Base-by-base conservation (phyloP, 192 early-diverging fungal genomes). In the Spinellus fusiger region DNA sequence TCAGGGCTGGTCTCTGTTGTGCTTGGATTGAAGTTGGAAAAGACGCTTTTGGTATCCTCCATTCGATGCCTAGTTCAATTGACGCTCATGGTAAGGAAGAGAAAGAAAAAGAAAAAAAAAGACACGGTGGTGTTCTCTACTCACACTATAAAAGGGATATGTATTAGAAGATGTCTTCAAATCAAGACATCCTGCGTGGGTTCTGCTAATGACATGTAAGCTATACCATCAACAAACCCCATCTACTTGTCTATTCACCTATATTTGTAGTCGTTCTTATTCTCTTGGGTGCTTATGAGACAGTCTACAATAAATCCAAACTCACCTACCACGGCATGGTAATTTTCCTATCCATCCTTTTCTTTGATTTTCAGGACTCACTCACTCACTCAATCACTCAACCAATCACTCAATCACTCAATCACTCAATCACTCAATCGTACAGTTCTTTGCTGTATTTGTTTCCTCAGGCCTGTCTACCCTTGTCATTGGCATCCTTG, bases 301-400 rank as follows among this genome's bases (percentile, higher is more conserved):
- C 85, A 5, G 75, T 83, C 0, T 89, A 82, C 60, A 89, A 87
- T 78, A 81, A 84, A 54, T 79, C 83, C 27, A 89, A 89, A 51
- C 75, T 73, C 51, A 78, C 85, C n/a, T 84, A 89, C 54, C 70
- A 80, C 2, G 85, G 85, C 54, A 92, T 95, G 91, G 87, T 90
- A 74, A 62, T 7, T 18, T 12, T 31, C 25, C 3, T 0, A 46
- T 2, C 12, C 5, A 13, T 18, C 23, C 28, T 49, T 0, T 18
- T n/a, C n/a, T n/a, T n/a, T 54, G 1, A 49, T 49, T 18, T n/a
- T 49, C 5, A 49, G 15, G 15, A 4, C 7, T 20, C 22, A 9
- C n/a, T 9, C 37, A 6, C 7, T 9, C 37, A 48, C n/a, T 22
- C 8, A 18, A 52, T 23, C 16, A 52, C 2, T 52, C 25, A 52